These are phyloP conservation scores for Stachybotrys chartarum DNA, from an alignment of 2,329 filamentous ascomycete species.

Conservation along the genomic window DNA sequence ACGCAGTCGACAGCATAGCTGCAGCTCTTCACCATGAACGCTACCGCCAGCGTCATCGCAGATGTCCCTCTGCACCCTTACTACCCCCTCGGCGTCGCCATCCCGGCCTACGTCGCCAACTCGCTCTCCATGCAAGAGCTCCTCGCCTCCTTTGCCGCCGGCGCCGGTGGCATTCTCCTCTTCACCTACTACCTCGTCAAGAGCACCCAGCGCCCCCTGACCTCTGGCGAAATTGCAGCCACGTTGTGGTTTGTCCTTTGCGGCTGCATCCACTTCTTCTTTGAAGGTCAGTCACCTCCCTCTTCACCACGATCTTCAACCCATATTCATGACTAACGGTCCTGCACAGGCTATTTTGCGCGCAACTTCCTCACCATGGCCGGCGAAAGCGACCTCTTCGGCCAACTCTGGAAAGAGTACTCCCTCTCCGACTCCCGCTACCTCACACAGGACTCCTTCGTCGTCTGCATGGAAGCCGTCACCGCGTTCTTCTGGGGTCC, in stretches of 20 bases:
- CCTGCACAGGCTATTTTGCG: conserved; percentile 37
- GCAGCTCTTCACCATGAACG: not conserved
- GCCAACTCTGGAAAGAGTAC: conserved; percentile 53
- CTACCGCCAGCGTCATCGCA: not conserved
- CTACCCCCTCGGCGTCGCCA: conserved; percentile 57
- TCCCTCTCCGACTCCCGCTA: conserved; percentile 50
- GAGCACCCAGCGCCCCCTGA: conserved; percentile 43
- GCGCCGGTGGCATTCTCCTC: conserved; percentile 49
- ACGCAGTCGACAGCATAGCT: not conserved
- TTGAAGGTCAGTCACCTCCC: conserved; percentile 27
- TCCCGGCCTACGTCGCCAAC: conserved; percentile 61
- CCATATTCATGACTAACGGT: not conserved
- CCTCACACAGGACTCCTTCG: conserved; percentile 42
- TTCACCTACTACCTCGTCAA: conserved; percentile 47
- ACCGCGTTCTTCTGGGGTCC: conserved; percentile 48
- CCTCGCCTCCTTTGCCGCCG: conserved; percentile 50
- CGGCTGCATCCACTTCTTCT: conserved; percentile 39
- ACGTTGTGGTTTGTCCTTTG: conserved; percentile 74
- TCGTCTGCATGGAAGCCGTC: conserved; percentile 49
- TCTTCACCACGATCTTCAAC: not conserved
- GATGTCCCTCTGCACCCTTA: conserved; percentile 50
- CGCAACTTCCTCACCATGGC: conserved; percentile 34
- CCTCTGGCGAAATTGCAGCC: conserved; percentile 45
- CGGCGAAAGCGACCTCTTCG: conserved; percentile 33
- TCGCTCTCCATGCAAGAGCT: conserved; percentile 51